Percentiles rank a stretch among this genome's conserved stretches.
These are phyloP conservation scores for Trifolium fragiferum DNA, from an alignment of 306 rosid genomes.

Conservation along the genomic window DNA sequence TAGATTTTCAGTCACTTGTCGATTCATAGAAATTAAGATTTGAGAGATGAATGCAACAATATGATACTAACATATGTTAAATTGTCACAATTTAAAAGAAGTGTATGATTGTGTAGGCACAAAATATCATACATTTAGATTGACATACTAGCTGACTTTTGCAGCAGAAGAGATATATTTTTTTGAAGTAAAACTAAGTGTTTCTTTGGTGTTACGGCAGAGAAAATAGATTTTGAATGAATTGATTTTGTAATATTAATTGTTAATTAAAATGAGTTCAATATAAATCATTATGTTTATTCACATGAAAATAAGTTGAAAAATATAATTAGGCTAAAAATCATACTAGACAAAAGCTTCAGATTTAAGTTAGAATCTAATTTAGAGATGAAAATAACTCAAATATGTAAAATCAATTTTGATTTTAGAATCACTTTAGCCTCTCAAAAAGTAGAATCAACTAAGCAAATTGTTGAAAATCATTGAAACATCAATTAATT, in stretches of 20 bases:
- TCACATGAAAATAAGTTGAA: not conserved
- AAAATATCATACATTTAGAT: too few relatives aligned
- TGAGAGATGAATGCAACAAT: slow-evolving; percentile 16
- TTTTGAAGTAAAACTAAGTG: too few relatives aligned
- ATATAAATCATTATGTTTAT: not conserved
- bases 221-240: too few relatives aligned
- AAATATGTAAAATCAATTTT: not conserved
- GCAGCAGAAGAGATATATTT: too few relatives aligned
- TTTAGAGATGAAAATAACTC: not conserved
- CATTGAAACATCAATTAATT: slow-evolving; percentile 24
- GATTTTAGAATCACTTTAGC: not conserved
- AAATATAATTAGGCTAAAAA: not conserved
- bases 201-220: too few relatives aligned
- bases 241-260: not conserved
- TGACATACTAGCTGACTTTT: not conserved
- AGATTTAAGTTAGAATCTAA: not conserved
- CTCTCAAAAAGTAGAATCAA: not conserved
- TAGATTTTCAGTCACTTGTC: too few relatives aligned
- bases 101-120: not conserved
- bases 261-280: not conserved
- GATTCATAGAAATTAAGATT: too few relatives aligned
- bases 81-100: not conserved
- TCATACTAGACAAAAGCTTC: not conserved
- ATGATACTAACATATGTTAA: not conserved
- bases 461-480: slow-evolving; percentile 22